phyloP scores from a whole-genome alignment of 306 rosid species.

The Prosopis cineraria region DNA sequence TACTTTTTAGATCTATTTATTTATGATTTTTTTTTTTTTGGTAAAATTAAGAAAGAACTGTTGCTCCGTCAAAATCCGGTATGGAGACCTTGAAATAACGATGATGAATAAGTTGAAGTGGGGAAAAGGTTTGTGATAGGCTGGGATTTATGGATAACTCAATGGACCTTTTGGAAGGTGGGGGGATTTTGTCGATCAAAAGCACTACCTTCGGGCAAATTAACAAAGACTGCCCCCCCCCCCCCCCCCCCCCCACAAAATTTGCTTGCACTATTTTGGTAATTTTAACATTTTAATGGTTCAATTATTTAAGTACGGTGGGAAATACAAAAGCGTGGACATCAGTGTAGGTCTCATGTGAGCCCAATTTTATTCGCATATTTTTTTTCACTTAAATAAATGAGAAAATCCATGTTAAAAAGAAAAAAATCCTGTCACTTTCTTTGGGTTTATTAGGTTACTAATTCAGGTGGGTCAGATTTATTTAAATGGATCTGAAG shows the following conservation, averaged over 20 bases:
- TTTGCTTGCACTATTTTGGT: neutral
- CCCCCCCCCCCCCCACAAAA: no score
- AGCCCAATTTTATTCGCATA: neutral
- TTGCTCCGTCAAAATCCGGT: no score
- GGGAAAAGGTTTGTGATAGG: neutral
- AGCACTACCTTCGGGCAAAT: neutral
- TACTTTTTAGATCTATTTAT: no score
- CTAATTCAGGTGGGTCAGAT: no score
- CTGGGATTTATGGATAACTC: constrained; percentile 8
- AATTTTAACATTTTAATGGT: neutral
- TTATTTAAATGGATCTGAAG: no score
- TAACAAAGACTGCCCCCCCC: neutral
- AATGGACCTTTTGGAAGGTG: neutral
- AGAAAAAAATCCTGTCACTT: no score
- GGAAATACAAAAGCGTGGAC: neutral
- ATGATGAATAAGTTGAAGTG: neutral
- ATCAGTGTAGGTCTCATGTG: neutral
- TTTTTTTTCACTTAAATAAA: neutral
- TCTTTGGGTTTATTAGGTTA: no score
- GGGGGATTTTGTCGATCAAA: neutral
- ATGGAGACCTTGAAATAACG: neutral
- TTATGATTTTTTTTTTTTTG: no score
- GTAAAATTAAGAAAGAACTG: no score
- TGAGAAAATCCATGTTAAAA: neutral
- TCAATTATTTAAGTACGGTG: neutral